These are phyloP conservation scores for Wallacemonas rigidus DNA, from an alignment of 208 protist genomes.

Conservation along the genomic window DNA sequence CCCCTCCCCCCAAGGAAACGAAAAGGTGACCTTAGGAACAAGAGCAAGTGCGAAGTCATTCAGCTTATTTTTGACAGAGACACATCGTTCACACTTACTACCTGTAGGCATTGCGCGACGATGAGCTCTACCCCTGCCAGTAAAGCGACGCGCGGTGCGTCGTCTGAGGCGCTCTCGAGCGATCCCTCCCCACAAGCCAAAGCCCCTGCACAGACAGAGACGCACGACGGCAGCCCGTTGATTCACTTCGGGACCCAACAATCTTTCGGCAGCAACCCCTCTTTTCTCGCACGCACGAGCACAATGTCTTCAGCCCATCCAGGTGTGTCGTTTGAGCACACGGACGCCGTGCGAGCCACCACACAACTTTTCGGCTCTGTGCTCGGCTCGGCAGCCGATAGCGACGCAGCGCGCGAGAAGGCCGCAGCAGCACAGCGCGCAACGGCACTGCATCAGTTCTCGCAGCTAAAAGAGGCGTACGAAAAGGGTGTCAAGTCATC, in stretches of 20 bases:
- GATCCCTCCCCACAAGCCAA: not conserved
- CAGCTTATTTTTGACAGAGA: no score
- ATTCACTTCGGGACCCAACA: conserved; percentile 3
- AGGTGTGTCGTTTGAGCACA: conserved; percentile 7
- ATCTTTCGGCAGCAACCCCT: not conserved
- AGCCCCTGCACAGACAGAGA: not conserved
- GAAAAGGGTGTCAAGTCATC: conserved; percentile 1
- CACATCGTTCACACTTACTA: no score
- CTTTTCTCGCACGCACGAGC: conserved; percentile 8
- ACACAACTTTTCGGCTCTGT: conserved; percentile 15
- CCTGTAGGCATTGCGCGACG: not conserved
- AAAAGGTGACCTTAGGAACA: no score
- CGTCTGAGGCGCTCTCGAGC: not conserved
- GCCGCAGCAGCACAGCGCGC: conserved; percentile 8
- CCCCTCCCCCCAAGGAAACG: no score
- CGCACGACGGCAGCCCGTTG: not conserved
- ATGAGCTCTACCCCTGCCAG: conserved; percentile 11
- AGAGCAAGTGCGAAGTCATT: no score
- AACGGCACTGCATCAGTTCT: conserved; percentile 13
- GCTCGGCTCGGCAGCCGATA: not conserved
- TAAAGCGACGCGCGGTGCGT: not conserved
- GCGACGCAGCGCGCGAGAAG: conserved; percentile 9
- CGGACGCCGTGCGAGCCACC: conserved; percentile 3
- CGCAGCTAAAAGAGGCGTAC: conserved; percentile 10
- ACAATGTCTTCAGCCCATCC: not conserved